These are phyloP conservation scores for Polytrichum formosum DNA, from an alignment of 225 moss, liverwort and hornwort genomes.

Conservation along the genomic window DNA sequence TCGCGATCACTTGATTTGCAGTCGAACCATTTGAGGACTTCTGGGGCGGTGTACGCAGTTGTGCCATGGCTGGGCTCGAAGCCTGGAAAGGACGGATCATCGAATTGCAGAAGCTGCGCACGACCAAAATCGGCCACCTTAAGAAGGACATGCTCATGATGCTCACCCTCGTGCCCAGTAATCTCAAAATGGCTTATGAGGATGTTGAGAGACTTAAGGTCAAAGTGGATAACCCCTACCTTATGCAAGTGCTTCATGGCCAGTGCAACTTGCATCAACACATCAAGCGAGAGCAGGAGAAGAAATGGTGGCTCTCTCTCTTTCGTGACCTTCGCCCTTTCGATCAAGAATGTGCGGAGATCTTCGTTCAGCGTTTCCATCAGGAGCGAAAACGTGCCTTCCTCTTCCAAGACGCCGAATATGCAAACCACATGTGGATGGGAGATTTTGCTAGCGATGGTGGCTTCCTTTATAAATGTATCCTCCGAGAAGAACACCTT, in stretches of 20 bases:
- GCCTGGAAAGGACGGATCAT: not conserved
- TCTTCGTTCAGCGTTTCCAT: slow-evolving; percentile 32
- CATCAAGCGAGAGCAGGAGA: slow-evolving; percentile 16
- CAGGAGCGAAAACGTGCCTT: slow-evolving; percentile 6
- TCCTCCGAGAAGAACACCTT: slow-evolving; percentile 5
- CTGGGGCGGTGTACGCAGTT: slow-evolving; percentile 26
- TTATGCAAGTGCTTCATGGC: slow-evolving; percentile 23
- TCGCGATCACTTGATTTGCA: not conserved
- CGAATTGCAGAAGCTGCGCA: slow-evolving; percentile 1
- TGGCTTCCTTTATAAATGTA: slow-evolving; percentile 10
- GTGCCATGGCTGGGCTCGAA: slow-evolving; percentile 11
- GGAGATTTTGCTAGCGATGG: slow-evolving; percentile 10
- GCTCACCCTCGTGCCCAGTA: not conserved
- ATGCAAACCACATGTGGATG: slow-evolving; percentile 28
- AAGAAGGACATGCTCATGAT: slow-evolving; percentile 1
- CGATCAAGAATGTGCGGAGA: not conserved
- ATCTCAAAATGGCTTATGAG: slow-evolving; percentile 14
- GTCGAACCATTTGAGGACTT: not conserved
- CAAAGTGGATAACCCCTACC: slow-evolving; percentile 22
- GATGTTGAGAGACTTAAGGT: slow-evolving; percentile 27
- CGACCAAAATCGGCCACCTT: slow-evolving; percentile 34
- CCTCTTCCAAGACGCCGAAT: slow-evolving; percentile 18
- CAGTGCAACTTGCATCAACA: slow-evolving; percentile 26
- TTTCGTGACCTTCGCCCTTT: not conserved
- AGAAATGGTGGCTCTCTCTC: slow-evolving; percentile 18